phyloP scores from a whole-genome alignment of 2,329 filamentous ascomycete genomes.

The Blastomyces percursus region DNA sequence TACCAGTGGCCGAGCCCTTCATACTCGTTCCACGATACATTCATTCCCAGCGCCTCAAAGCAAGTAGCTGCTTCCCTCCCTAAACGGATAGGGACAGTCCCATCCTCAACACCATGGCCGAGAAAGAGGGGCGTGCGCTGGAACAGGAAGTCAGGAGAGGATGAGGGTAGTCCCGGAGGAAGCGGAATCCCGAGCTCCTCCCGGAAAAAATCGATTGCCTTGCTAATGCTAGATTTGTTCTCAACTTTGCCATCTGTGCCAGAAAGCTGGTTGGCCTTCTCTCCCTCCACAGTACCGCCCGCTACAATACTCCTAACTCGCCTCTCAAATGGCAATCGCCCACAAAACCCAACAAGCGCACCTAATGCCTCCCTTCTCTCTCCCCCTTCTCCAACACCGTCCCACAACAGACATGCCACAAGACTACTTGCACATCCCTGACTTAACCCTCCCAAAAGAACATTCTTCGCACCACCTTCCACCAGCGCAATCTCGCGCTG shows the following conservation, averaged over 20 bases:
- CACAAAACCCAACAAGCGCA: constrained; percentile 34
- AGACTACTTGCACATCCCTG: constrained; percentile 44
- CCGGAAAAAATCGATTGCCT: constrained; percentile 2
- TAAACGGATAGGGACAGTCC: constrained; percentile 31
- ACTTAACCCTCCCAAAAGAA: constrained; percentile 43
- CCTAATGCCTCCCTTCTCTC: constrained; percentile 22
- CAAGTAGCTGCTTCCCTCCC: constrained; percentile 27
- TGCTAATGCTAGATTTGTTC: neutral
- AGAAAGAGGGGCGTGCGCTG: constrained; percentile 36
- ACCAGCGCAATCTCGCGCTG: constrained; percentile 24
- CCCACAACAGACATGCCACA: constrained; percentile 36
- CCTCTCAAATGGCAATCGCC: constrained; percentile 36
- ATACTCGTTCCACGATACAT: constrained; percentile 32
- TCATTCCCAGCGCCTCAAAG: constrained; percentile 27
- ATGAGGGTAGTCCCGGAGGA: neutral
- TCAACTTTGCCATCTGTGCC: neutral
- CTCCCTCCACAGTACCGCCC: neutral
- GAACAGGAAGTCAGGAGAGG: constrained; percentile 1
- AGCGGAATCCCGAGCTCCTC: constrained; percentile 4
- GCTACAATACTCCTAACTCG: constrained; percentile 20
- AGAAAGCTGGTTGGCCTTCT: constrained; percentile 11
- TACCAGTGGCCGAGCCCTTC: constrained; percentile 39
- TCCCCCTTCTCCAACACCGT: constrained; percentile 22
- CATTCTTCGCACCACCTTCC: constrained; percentile 25
- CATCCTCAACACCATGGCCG: constrained; percentile 36